Base-by-base conservation (phyloP, 2,329 filamentous ascomycete genomes). In the Alternaria brassicae region DNA sequence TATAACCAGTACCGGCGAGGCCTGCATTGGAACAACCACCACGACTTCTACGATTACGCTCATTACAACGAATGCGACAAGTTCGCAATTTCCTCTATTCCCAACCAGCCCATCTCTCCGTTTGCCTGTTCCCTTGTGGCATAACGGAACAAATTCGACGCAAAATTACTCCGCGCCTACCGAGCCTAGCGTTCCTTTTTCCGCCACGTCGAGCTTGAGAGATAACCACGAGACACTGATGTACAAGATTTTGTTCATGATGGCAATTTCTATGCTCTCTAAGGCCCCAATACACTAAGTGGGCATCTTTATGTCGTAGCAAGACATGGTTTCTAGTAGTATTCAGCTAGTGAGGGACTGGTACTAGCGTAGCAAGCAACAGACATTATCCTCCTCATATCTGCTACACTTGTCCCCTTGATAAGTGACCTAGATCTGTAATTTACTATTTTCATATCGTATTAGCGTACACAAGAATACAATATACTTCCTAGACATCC, bases 71-170 rank as follows among this genome's bases (percentile, higher is more conserved):
- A 27, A 19, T 55, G 42, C 42, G 30, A 58, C 39, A 58, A 23
- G 45, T 36, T 61, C 40, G 5, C 32, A 58, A 36, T 21, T 45
- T 54, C 30, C 13, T 53, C 8, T 61, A 21, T 61, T 61, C 32
- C 54, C 23, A 48, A 61, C 51, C 12, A 61, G 52, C 54, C 54
- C 17, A 41, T 58, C 47, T 40, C 41, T 63, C 32, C 28, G n/a
- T 45, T 55, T 61, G 23, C 25, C 50, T 34, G 15, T 56, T 51
- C 58, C 47, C 15, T 47, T 40, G 37, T 61, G 17, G 57, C n/a
- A 55, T 28, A 63, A 63, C 47, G 13, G 51, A 51, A 63, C 50
- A 3, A 53, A 63, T 56, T 27, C 36, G 12, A 63, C 34, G 8
- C 34, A 34, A 30, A 63, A 53, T 42, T 51, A 53, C 32, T 61